Evolutionary conservation across 257 asterid species (phyloP).

Genomic region (Solanum bulbocastanum): DNA sequence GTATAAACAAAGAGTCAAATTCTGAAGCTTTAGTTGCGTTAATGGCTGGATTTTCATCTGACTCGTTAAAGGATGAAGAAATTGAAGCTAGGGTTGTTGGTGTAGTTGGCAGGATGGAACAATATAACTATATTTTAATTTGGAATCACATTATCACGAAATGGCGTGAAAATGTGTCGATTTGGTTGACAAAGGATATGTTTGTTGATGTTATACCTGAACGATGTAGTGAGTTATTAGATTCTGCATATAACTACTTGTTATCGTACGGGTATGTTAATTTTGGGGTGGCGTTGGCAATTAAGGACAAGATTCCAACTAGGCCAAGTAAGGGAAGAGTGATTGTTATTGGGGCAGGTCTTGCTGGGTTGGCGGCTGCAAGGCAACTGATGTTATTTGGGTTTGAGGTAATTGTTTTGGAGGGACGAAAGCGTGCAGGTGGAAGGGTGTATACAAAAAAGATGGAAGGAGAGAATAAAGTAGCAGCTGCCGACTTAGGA

Average conservation of each 20-base stretch:
- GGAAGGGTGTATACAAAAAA: conserved; percentile 83
- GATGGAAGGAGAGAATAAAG: conserved; percentile 40
- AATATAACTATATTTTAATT: not conserved
- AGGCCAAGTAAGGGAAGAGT: not conserved
- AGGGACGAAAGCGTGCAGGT: conserved; percentile 84
- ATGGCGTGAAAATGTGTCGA: not conserved
- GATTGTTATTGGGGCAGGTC: not conserved
- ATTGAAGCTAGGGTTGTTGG: not conserved
- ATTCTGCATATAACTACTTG: not conserved
- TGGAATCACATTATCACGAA: not conserved
- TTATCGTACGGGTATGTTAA: not conserved
- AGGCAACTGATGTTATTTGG: not conserved
- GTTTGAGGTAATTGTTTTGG: conserved; percentile 55
- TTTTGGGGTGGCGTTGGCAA: not conserved
- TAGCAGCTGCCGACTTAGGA: conserved; percentile 11
- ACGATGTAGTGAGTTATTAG: not conserved
- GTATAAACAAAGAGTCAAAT: not conserved
- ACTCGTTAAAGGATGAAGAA: not conserved
- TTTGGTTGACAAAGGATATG: not conserved
- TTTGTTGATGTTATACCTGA: not conserved
- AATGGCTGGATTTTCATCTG: not conserved
- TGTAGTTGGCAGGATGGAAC: not conserved
- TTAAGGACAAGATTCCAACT: not conserved
- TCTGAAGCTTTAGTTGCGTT: not conserved
- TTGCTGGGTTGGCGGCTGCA: not conserved